Conservation (phyloP, 495 filamentous ascomycete genomes). For the Neurospora intermedia region DNA sequence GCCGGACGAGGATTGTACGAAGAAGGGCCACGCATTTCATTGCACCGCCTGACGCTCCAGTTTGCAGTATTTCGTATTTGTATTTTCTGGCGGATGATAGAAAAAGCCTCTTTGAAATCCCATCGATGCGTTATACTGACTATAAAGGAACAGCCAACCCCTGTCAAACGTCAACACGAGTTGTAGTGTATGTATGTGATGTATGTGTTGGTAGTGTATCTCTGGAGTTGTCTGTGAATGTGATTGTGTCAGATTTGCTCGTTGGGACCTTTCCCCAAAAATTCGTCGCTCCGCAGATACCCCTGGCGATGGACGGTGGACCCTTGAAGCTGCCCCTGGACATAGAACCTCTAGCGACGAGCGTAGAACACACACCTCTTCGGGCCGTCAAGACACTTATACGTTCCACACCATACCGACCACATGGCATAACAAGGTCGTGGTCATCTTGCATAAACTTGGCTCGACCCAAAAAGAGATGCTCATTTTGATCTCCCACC, state of each 20-base stretch:
- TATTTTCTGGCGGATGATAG: background rate
- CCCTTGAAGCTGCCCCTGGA: background rate
- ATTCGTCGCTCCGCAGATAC: background rate
- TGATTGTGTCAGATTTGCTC: background rate
- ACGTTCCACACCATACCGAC: background rate
- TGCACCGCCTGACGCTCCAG: background rate
- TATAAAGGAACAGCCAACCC: background rate
- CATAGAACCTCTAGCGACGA: background rate
- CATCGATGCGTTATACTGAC: background rate
- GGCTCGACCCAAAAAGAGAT: constrained; percentile 10
- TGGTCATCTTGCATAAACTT: constrained; percentile 16
- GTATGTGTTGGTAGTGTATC: background rate
- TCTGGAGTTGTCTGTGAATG: background rate
- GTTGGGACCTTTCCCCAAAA: background rate
- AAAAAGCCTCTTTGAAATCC: background rate
- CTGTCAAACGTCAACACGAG: background rate
- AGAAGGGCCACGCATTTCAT: background rate
- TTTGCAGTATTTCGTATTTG: background rate
- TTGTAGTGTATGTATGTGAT: background rate
- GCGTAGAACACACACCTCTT: background rate
- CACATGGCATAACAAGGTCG: background rate
- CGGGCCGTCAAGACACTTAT: background rate
- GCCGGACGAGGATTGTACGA: background rate
- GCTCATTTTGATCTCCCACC: constrained; percentile 11
- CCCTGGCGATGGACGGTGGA: background rate